Evolutionary conservation across 2,329 filamentous ascomycete genomes (phyloP).

Genomic region (Pseudogymnoascus sp.): DNA sequence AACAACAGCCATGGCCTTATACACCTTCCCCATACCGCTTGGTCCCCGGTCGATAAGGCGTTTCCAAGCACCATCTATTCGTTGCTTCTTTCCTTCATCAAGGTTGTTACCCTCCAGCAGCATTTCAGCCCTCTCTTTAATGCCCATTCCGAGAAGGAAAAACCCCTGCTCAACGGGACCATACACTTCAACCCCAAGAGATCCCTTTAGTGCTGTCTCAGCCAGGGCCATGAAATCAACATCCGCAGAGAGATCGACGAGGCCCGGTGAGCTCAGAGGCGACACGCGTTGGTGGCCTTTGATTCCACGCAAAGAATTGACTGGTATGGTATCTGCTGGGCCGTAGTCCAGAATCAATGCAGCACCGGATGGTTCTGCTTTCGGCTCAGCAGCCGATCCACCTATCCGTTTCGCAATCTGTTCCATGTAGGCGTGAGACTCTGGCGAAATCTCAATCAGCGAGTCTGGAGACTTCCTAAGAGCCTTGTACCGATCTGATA

Average conservation of each 20-base stretch:
- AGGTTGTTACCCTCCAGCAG: slow-evolving; percentile 42
- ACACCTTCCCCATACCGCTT: slow-evolving; percentile 86
- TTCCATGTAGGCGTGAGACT: slow-evolving; percentile 68
- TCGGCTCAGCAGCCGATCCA: slow-evolving; percentile 47
- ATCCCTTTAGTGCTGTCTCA: slow-evolving; percentile 68
- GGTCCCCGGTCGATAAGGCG: slow-evolving; percentile 75
- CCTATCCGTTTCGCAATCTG: slow-evolving; percentile 84
- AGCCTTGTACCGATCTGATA: slow-evolving; percentile 67
- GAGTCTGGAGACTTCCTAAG: slow-evolving; percentile 60
- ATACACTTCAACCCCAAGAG: slow-evolving; percentile 78
- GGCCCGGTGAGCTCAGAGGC: slow-evolving; percentile 70
- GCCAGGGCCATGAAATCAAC: slow-evolving; percentile 87
- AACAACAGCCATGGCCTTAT: slow-evolving; percentile 86
- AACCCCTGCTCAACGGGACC: slow-evolving; percentile 79
- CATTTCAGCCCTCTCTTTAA: slow-evolving; percentile 64
- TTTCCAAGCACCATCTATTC: slow-evolving; percentile 67
- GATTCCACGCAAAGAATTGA: slow-evolving; percentile 88
- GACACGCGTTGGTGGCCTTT: slow-evolving; percentile 65
- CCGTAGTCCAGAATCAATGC: slow-evolving; percentile 97
- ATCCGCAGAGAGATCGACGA: slow-evolving; percentile 83
- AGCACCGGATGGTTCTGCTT: slow-evolving; percentile 62
- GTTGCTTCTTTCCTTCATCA: slow-evolving; percentile 43
- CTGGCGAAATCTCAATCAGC: slow-evolving; percentile 83
- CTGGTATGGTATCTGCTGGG: slow-evolving; percentile 65
- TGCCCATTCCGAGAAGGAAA: slow-evolving; percentile 76